Base-by-base conservation (phyloP, 129 eudicot genomes). In the Deinandra increscens region DNA sequence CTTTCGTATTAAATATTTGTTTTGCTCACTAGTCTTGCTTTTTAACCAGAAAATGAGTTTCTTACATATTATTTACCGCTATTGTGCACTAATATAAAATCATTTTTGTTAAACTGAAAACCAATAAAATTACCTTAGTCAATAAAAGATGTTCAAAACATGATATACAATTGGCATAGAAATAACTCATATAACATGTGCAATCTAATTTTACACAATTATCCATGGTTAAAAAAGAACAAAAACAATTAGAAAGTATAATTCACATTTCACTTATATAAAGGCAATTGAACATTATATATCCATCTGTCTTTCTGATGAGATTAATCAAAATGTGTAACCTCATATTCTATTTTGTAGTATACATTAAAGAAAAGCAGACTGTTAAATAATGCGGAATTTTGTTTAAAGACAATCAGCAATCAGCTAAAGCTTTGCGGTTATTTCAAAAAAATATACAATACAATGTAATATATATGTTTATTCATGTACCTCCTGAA, bases 401-500 rank as follows among this genome's bases (percentile, higher is more conserved):
- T 29, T 58, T 58, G 64, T 58, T 58, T 58, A 11, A 26, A 31
- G 41, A 31, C 64, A 6, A 14, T 58, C 19, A 0, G 29, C 64
- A 58, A 29, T 26, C 41, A 58, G 6, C 42, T 59, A 29, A 26
- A 59, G 13, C 18, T 26, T 59, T 23, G n/a, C 17, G 14, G 15
- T 13, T 36, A 22, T 37, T 48, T 9, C 3, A 15, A 49, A 38
- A 50, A 18, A 18, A 17, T n/a, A 9, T 6, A 14, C 4, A 14
- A 48, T 48, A 11, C 1, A n/a, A n/a, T n/a, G n/a, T n/a, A n/a
- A 5, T n/a, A 49, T 53, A 9, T 18, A 22, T 22, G 11, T 12
- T 4, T 33, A 9, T 73, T 58, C 38, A 65, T 13, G 1, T 69
- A 91, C 97, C 97, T 91, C 97, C 46, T 91, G 97, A 77, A 91